Evolutionary conservation across 106 monocot genomes (phyloP).

Genomic region (Xerophyta viscosa): DNA sequence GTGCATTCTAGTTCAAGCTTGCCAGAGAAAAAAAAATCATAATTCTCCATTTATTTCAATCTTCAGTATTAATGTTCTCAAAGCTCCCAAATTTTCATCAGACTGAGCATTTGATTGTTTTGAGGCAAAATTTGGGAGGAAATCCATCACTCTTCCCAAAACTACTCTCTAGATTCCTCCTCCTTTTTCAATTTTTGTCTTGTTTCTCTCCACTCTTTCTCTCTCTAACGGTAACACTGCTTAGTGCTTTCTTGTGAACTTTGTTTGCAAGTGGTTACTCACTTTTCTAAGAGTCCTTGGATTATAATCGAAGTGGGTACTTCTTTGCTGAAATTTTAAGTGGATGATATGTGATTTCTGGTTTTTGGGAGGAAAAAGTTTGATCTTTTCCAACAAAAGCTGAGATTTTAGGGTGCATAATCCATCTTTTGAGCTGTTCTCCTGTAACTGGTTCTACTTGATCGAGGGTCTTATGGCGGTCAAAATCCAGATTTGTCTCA

Average conservation of each 20-base stretch:
- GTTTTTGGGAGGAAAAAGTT: background rate
- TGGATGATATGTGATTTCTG: background rate
- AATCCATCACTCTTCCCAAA: too few species aligned
- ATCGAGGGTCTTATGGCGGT: background rate
- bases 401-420: background rate
- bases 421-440: background rate
- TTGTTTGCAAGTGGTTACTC: background rate
- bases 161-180: too few species aligned
- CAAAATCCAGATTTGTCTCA: too few species aligned
- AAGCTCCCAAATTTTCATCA: too few species aligned
- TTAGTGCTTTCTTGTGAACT: background rate
- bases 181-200: background rate
- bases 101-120: too few species aligned
- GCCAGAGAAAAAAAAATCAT: too few species aligned
- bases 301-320: too few species aligned
- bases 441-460: background rate
- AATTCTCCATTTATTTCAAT: too few species aligned
- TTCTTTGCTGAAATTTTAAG: background rate
- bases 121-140: too few species aligned
- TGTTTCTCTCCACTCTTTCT: slow-evolving; percentile 4
- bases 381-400: background rate
- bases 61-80: too few species aligned
- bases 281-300: too few species aligned
- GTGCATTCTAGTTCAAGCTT: too few species aligned
- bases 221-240: background rate